Conservation (phyloP, 257 asterid species). For the Echites panduratus region DNA sequence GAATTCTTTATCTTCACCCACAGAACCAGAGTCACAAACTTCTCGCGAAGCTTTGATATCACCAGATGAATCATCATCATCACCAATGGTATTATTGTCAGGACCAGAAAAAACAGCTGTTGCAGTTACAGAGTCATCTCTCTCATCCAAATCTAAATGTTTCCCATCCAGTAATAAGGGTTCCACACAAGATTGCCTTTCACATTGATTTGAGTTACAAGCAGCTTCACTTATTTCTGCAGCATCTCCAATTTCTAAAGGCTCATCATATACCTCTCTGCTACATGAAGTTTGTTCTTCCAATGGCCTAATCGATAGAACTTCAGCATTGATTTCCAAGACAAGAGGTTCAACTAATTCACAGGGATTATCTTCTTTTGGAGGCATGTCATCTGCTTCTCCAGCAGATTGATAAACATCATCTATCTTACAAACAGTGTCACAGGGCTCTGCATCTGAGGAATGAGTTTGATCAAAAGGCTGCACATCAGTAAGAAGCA, state of each 20-base stretch:
- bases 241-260: slow-evolving; percentile 18
- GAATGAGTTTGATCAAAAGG: slow-evolving; percentile 6
- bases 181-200: slow-evolving; percentile 23
- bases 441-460: slow-evolving; percentile 3
- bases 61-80: slow-evolving; percentile 22
- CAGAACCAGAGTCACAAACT: slow-evolving; percentile 28
- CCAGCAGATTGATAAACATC: slow-evolving; percentile 23
- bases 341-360: slow-evolving; percentile 26
- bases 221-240: slow-evolving; percentile 23
- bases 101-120: slow-evolving; percentile 23
- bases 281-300: slow-evolving; percentile 23
- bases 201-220: slow-evolving; percentile 23
- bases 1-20: slow-evolving; percentile 28
- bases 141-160: slow-evolving; percentile 23
- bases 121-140: slow-evolving; percentile 23
- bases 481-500: slow-evolving; percentile 1
- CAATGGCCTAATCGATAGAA: slow-evolving; percentile 15
- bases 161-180: slow-evolving; percentile 6
- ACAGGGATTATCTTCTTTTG: slow-evolving; percentile 20
- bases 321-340: slow-evolving; percentile 20
- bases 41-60: slow-evolving; percentile 21
- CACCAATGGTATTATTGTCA: slow-evolving; percentile 21
- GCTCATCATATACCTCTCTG: slow-evolving; percentile 28
- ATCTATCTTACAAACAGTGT: slow-evolving; percentile 8
- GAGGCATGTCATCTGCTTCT: slow-evolving; percentile 19